A percentile compares a stretch with the other conserved stretches of the same genome.
Evolutionary conservation across 2,329 filamentous ascomycete species (phyloP).

Genomic region (Onygenales sp.): DNA sequence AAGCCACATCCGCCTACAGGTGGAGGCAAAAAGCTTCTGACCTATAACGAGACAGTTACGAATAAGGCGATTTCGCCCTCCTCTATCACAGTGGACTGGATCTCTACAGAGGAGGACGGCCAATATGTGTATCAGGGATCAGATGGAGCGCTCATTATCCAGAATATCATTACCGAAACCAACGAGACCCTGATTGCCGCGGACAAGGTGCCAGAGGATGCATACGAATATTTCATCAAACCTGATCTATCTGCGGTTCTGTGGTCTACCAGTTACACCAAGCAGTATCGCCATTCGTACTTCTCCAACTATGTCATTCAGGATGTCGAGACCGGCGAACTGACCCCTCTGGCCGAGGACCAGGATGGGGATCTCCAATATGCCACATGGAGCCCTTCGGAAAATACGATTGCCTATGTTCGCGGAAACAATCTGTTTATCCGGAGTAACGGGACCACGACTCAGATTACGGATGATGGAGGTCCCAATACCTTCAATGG

Average conservation of each 20-base stretch:
- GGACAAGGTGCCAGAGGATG: constrained; percentile 46
- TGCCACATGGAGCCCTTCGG: constrained; percentile 50
- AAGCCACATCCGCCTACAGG: constrained; percentile 47
- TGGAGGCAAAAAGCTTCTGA: constrained; percentile 47
- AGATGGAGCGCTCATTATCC: constrained; percentile 48
- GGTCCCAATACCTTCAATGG: constrained; percentile 80
- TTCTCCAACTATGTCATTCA: constrained; percentile 58
- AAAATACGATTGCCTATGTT: constrained; percentile 56
- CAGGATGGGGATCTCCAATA: constrained; percentile 59
- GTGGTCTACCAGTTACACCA: constrained; percentile 56
- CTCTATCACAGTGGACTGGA: constrained; percentile 47
- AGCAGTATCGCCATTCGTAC: constrained; percentile 60
- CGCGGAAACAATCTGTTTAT: constrained; percentile 57
- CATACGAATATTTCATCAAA: constrained; percentile 53
- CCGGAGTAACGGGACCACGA: constrained; percentile 44
- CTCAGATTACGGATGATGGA: constrained; percentile 69
- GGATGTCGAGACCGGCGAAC: constrained; percentile 48
- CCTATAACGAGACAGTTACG: constrained; percentile 51
- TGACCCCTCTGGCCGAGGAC: constrained; percentile 47
- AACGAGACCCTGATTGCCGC: constrained; percentile 49
- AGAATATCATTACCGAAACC: constrained; percentile 52
- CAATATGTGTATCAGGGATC: constrained; percentile 47
- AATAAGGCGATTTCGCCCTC: constrained; percentile 37
- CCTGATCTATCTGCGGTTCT: constrained; percentile 50
- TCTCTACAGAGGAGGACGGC: constrained; percentile 50